phyloP scores from a whole-genome alignment of 2,329 filamentous ascomycete species.

The Colletotrichum tropicale region DNA sequence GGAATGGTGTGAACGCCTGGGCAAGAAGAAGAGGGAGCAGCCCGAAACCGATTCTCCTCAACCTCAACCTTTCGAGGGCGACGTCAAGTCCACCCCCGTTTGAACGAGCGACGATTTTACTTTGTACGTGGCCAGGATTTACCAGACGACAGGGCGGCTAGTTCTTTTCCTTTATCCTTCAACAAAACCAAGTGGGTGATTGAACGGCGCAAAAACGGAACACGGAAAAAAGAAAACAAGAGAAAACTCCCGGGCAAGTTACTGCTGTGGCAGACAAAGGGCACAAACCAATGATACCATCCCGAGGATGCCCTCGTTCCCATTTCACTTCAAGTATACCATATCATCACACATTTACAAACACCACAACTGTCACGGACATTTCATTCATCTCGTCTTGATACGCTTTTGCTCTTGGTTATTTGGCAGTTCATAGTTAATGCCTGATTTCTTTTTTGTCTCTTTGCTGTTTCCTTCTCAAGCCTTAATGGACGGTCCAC shows the following conservation, averaged over 20 bases:
- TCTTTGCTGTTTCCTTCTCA: background rate
- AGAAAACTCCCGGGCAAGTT: background rate
- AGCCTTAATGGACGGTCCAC: slow-evolving; percentile 5
- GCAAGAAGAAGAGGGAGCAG: slow-evolving; percentile 40
- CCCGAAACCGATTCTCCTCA: slow-evolving; percentile 27
- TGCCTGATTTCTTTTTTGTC: background rate
- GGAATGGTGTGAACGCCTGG: slow-evolving; percentile 84
- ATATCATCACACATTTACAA: background rate
- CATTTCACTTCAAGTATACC: slow-evolving; percentile 18
- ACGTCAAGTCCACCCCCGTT: slow-evolving; percentile 27
- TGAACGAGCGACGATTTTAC: slow-evolving; percentile 8
- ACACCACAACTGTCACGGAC: background rate
- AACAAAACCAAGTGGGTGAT: slow-evolving; percentile 6
- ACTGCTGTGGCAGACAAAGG: slow-evolving; percentile 1
- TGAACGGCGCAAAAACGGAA: slow-evolving; percentile 17
- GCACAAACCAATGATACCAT: slow-evolving; percentile 17
- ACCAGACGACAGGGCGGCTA: background rate
- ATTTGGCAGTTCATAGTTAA: background rate
- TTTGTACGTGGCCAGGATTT: background rate
- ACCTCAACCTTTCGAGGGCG: slow-evolving; percentile 26
- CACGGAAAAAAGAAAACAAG: slow-evolving; percentile 11
- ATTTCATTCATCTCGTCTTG: background rate
- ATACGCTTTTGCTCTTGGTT: background rate
- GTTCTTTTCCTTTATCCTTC: background rate
- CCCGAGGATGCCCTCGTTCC: slow-evolving; percentile 9